Evolutionary conservation across 1,284 basidiomycete genomes (phyloP), one percentile per base, ranked within the genome.

Genomic region (Puccinia triticina): DNA sequence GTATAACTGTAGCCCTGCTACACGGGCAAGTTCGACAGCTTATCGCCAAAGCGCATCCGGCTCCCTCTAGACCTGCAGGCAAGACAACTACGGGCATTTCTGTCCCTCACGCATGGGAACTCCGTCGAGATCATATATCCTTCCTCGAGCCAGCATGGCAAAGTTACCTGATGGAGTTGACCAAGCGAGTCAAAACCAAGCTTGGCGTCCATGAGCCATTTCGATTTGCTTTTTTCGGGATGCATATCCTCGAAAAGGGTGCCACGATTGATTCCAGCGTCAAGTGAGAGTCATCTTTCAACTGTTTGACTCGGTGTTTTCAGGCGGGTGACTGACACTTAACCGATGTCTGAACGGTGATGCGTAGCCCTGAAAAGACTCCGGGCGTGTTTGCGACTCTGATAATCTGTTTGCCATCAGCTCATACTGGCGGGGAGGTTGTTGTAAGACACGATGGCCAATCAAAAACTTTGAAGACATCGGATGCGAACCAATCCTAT

Each of bases 321-420:
- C 53, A 55, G 53, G 53, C 53, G 23, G 23, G 53, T 10, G 18
- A 55, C 53, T 55, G 53, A 55, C 53, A 55, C 53, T 12, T n/a
- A 55, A 10, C 23, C 4, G 18, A n/a, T 21, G 4, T 55, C 18
- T 21, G 10, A 21, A 55, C 23, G 53, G 18, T 21, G 18, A n/a
- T 55, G 18, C 23, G 23, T 21, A 55, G 53, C 53, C 10, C 53
- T 26, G 74, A 76, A 34, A 76, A 37, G 74, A 55, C 48, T 26
- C 48, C 29, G 1, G 34, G 59, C 32, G 69, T 84, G 64, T 69
- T 84, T 53, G 83, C 71, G 14, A 82, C 83, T 23, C 55, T 84
- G n/a, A 16, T 84, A 26, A 69, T 84, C 21, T 61, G 59, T 18
- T 69, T 84, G n/a, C 83, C 83, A 23, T 26, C 66, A 8, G 53